Evolutionary conservation across 2,329 filamentous ascomycete genomes (phyloP).

Genomic region (Aspergillus novoparasiticus): DNA sequence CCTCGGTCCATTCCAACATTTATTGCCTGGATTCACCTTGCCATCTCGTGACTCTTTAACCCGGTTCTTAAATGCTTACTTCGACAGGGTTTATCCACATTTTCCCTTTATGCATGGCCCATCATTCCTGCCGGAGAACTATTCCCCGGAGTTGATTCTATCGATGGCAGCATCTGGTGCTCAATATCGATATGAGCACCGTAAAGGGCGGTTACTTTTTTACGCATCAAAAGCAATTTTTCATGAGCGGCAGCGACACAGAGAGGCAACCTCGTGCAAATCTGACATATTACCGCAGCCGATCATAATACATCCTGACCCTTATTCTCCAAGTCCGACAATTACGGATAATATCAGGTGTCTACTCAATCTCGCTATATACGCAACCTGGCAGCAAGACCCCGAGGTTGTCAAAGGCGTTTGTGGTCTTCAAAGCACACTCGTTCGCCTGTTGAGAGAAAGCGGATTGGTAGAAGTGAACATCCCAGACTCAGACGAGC

Average conservation of each 20-base stretch:
- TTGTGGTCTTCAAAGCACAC: not conserved
- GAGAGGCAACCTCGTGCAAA: not conserved
- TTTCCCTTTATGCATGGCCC: not conserved
- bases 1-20: not conserved
- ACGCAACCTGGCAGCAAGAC: not conserved
- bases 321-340: not conserved
- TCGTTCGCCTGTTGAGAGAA: not conserved
- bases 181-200: conserved; percentile 2
- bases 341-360: not conserved
- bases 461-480: not conserved
- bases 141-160: not conserved
- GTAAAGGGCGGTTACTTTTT: not conserved
- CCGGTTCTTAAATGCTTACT: not conserved
- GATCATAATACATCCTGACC: not conserved
- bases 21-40: not conserved
- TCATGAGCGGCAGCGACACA: not conserved
- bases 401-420: not conserved
- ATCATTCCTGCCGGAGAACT: not conserved
- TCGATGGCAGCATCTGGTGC: not conserved
- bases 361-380: not conserved
- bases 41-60: not conserved
- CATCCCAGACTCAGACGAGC: not conserved
- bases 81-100: not conserved
- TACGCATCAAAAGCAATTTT: not conserved
- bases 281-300: not conserved